Base-by-base conservation (phyloP, 306 rosid genomes). In the Prunus armeniaca region DNA sequence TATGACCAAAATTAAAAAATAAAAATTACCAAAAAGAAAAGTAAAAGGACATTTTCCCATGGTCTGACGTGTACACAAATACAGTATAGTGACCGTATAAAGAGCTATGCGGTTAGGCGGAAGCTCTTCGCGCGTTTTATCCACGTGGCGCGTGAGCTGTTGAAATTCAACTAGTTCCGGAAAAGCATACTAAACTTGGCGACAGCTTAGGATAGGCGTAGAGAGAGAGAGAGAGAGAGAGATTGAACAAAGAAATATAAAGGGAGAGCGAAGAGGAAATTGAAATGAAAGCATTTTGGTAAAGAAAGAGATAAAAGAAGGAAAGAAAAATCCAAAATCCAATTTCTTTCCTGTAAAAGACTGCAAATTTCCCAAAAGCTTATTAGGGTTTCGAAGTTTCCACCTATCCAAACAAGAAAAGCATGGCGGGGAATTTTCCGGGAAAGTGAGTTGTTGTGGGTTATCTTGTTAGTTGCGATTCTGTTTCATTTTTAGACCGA, bases 311-410 rank as follows among this genome's bases (percentile, higher is more conserved):
- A 34, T 38, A 19, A 49, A 41, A 66, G 25, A 38, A 52, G 14
- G 6, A 20, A 20, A 73, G 57, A 69, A 68, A 51, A 62, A 63
- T 46, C 77, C 55, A 22, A 65, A 19, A 38, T 17, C 43, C 62
- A 18, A 32, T 69, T 55, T 45, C 64, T 69, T 47, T 47, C 24
- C 28, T 47, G 43, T 66, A 8, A 62, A 43, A 63, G 25, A 34
- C 14, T 3, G 1, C 17, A 10, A 65, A 18, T 7, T 17, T 34
- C 20, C 62, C 69, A 12, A 25, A 15, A 27, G n/a, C 34, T 27
- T 56, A 79, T 72, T 84, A 79, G 91, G 91, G 88, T 83, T 91
- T 80, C 86, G 65, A 79, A 80, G 67, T 85, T 70, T 73, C 78
- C 58, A 34, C 68, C 67, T 62, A 34, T 79, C 80, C 82, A 65